Conservation (phyloP, 2,329 filamentous ascomycete species). For the Phyllosticta citrichinensis region DNA sequence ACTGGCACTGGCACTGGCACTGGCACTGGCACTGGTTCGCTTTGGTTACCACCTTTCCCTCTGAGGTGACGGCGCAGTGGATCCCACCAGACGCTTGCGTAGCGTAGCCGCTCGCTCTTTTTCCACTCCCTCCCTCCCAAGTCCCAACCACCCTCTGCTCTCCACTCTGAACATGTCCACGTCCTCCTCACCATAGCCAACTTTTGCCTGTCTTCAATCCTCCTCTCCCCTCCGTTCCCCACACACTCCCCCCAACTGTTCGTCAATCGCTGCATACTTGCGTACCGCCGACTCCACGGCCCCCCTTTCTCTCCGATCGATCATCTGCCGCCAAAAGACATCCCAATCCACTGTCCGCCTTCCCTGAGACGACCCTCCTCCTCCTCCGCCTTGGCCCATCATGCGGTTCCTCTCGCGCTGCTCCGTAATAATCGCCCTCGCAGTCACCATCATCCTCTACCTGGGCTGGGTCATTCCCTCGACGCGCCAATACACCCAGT, state of each 20-base stretch:
- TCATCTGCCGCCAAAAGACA: conserved; percentile 2
- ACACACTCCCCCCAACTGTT: conserved; percentile 2
- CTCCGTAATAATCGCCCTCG: conserved; percentile 18
- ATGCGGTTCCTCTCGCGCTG: conserved; percentile 26
- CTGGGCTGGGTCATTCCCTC: conserved; percentile 22
- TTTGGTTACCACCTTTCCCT: background rate
- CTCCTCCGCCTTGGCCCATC: conserved; percentile 1
- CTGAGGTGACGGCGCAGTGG: background rate
- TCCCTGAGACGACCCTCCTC: background rate
- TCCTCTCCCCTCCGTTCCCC: background rate
- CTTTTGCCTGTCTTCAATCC: background rate
- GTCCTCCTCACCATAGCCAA: background rate
- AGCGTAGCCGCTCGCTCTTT: background rate
- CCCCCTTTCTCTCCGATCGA: conserved; percentile 1
- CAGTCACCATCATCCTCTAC: conserved; percentile 22
- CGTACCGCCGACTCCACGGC: background rate
- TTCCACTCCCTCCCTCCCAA: background rate
- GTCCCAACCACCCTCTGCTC: background rate
- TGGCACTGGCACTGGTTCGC: no score
- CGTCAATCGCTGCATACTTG: conserved; percentile 8
- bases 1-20: no score
- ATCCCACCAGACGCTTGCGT: background rate
- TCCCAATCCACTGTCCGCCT: background rate
- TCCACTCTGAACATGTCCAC: background rate
- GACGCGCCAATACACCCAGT: conserved; percentile 18